Percentiles rank a stretch among this genome's conserved stretches.
Conservation (phyloP, 2,329 filamentous ascomycete genomes). For the Fusarium pseudocircinatum region DNA sequence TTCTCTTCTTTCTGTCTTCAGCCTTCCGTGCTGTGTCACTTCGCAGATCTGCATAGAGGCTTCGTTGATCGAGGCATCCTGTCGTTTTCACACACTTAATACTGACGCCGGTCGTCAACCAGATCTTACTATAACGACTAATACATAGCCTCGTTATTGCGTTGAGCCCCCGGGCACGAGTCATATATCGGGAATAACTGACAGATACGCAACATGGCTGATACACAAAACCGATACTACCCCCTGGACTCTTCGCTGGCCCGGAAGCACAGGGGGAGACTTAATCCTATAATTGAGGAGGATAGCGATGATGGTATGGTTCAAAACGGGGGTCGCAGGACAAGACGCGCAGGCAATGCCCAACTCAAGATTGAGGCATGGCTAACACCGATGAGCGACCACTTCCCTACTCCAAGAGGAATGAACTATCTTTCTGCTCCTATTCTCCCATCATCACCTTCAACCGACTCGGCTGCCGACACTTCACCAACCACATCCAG, state of each 20-base stretch:
- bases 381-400: constrained; percentile 67
- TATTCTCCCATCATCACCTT: constrained; percentile 69
- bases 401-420: constrained; percentile 79
- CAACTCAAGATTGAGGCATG: constrained; percentile 66
- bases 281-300: constrained; percentile 75
- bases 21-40: constrained; percentile 42
- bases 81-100: constrained; percentile 47
- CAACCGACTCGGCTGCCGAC: constrained; percentile 62
- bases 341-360: constrained; percentile 47
- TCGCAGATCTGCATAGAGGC: constrained; percentile 45
- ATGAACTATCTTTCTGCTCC: constrained; percentile 71
- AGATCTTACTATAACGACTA: constrained; percentile 37
- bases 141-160: constrained; percentile 32
- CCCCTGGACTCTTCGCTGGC: constrained; percentile 64
- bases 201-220: constrained; percentile 58
- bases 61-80: constrained; percentile 59
- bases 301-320: constrained; percentile 53
- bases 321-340: constrained; percentile 36
- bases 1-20: constrained; percentile 49
- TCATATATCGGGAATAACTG: constrained; percentile 48
- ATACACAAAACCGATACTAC: constrained; percentile 52
- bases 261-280: constrained; percentile 61
- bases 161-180: constrained; percentile 19
- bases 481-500: constrained; percentile 65
- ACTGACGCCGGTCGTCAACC: constrained; percentile 52